A percentile compares a stretch with the other conserved stretches of the same genome.
Evolutionary conservation across 805 yeast species (phyloP).

Genomic region (Yarrowia hollandica): DNA sequence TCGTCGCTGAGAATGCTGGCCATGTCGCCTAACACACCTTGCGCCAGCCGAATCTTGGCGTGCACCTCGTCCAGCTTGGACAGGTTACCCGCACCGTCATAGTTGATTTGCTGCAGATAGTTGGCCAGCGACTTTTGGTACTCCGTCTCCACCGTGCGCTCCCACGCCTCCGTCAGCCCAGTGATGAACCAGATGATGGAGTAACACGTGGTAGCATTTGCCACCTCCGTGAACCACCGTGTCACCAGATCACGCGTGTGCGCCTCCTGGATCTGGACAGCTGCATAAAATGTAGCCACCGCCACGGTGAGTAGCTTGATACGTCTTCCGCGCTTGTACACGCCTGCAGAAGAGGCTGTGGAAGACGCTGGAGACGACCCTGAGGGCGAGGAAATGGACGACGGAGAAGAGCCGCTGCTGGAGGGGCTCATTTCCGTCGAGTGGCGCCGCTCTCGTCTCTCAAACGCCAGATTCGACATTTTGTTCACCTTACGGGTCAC

Average conservation of each 20-base stretch:
- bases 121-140: conserved; percentile 13
- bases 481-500: neutral
- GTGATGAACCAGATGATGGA: conserved; percentile 28
- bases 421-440: conserved; percentile 18
- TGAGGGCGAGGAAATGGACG: conserved; percentile 1
- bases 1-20: conserved; percentile 22
- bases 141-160: conserved; percentile 9
- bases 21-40: conserved; percentile 23
- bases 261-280: conserved; percentile 6
- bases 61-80: neutral
- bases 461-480: neutral
- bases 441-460: too few relatives aligned
- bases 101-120: conserved; percentile 11
- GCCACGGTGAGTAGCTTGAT: conserved; percentile 23
- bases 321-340: conserved; percentile 23
- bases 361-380: conserved; percentile 7
- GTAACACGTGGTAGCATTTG: conserved; percentile 24
- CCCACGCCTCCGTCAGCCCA: conserved; percentile 13
- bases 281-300: conserved; percentile 17
- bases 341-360: neutral
- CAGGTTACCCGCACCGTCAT: conserved; percentile 20
- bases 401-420: conserved; percentile 6
- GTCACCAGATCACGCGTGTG: neutral
- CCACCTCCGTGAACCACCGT: conserved; percentile 21
- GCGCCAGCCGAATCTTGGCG: conserved; percentile 19